Percentiles rank a stretch among this genome's conserved stretches.
These are phyloP conservation scores for Lactarius evosmus DNA, from an alignment of 768 basidiomycete genomes.

Conservation along the genomic window DNA sequence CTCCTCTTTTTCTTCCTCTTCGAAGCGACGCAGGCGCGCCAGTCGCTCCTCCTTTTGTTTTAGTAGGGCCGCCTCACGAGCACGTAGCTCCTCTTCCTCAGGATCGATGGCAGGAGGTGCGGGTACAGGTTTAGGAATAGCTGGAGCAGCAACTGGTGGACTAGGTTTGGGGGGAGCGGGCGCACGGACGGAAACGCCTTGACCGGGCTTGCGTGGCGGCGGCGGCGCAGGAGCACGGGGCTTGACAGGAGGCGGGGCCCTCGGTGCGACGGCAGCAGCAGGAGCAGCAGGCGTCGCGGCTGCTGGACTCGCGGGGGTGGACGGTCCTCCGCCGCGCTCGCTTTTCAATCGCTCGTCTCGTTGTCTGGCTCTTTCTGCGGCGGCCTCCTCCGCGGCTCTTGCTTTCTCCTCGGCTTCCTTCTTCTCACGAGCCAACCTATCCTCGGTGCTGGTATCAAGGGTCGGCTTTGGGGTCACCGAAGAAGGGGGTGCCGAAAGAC, in stretches of 20 bases:
- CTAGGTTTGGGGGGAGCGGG: constrained; percentile 38
- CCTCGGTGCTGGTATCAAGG: constrained; percentile 79
- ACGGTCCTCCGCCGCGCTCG: constrained; percentile 59
- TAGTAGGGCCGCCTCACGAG: constrained; percentile 65
- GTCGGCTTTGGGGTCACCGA: constrained; percentile 43
- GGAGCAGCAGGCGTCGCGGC: constrained; percentile 32
- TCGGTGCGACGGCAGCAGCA: constrained; percentile 39
- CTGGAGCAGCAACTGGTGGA: constrained; percentile 30
- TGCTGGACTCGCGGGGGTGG: constrained; percentile 38
- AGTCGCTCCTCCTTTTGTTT: constrained; percentile 72
- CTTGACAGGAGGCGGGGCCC: constrained; percentile 33
- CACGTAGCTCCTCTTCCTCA: constrained; percentile 69
- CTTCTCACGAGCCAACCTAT: constrained; percentile 80
- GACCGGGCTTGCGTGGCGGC: constrained; percentile 40
- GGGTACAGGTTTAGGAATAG: constrained; percentile 39
- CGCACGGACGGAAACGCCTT: constrained; percentile 29
- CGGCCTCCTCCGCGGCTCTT: constrained; percentile 71
- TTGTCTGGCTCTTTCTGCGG: constrained; percentile 71
- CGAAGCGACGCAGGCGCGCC: constrained; percentile 65
- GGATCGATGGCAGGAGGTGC: constrained; percentile 57
- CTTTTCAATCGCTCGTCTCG: constrained; percentile 71
- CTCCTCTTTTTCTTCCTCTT: constrained; percentile 58
- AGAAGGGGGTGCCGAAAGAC: constrained; percentile 49
- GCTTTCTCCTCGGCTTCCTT: constrained; percentile 88
- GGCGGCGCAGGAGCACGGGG: constrained; percentile 38